Evolutionary conservation across 495 filamentous ascomycete genomes (phyloP), one percentile per base, ranked within the genome.

Genomic region (Pyronema domesticum): DNA sequence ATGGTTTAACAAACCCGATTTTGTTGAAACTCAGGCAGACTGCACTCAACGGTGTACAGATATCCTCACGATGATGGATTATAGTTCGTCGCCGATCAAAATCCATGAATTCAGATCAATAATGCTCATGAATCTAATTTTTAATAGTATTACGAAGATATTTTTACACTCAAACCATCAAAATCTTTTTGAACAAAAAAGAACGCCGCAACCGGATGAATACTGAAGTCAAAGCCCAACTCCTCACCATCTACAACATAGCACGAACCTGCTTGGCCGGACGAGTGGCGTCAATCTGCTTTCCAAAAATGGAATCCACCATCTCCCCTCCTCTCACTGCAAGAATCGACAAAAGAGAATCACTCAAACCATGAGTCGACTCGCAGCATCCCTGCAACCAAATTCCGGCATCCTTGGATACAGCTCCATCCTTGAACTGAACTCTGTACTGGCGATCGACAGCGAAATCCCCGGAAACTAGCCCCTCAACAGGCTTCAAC

Each of bases 301-400:
- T 23, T 45, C 76, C 78, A 64, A 89, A 89, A 45, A 93, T 80
- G 13, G 78, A 84, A 43, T 77, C 69, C n/a, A 89, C 83, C 58
- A 93, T 79, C 65, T 89, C 82, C n/a, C 80, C 86, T 46, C 82
- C 80, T 54, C 86, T 73, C 8, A 79, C 74, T 0, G 86, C 82
- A 53, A 89, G 68, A 49, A 91, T 80, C 3, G 83, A 88, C 19
- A 93, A 71, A 35, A 93, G 69, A 15, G 81, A 85, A 67, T 89
- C 86, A 58, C 82, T 85, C 57, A 89, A 63, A 33, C 89, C 89
- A 66, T 95, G 89, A 33, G 86, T 94, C 55, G 73, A 77, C 70
- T 96, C 86, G 62, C 87, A 91, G 66, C 88, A 95, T 1, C 89
- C 89, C 68, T 95, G 89, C 56, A 96, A 72, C 88, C 87, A 96